A percentile compares a stretch with the other conserved stretches of the same genome.
Evolutionary conservation across 2,329 filamentous ascomycete genomes (phyloP).

Genomic region (Fusarium sp.): DNA sequence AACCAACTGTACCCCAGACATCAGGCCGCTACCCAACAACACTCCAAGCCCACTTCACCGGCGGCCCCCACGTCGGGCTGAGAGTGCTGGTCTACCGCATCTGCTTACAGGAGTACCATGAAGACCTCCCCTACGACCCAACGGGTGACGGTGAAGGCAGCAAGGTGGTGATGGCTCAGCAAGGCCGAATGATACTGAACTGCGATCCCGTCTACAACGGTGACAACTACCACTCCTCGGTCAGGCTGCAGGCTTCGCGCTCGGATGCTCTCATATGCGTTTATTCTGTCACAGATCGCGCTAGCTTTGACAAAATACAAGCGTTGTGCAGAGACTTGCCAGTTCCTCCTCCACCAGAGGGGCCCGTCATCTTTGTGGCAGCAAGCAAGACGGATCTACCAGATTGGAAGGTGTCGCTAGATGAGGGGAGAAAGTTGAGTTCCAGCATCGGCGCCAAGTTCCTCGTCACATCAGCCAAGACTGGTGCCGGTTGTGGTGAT

Average conservation of each 20-base stretch:
- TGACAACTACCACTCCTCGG: neutral
- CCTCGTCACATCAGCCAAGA: neutral
- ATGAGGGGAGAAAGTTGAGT: neutral
- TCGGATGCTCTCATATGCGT: neutral
- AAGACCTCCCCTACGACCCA: neutral
- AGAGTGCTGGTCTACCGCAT: neutral
- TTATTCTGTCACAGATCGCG: neutral
- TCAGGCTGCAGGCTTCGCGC: neutral
- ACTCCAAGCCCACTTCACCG: neutral
- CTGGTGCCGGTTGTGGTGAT: neutral
- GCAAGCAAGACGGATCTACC: neutral
- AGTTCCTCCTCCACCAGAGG: neutral
- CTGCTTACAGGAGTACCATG: neutral
- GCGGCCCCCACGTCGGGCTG: neutral
- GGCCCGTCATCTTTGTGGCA: neutral
- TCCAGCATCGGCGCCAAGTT: neutral
- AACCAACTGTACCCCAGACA: neutral
- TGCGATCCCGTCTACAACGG: neutral
- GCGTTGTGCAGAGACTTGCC: neutral
- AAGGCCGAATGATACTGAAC: neutral
- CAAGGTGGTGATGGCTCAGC: neutral
- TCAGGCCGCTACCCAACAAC: neutral
- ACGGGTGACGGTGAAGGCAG: neutral
- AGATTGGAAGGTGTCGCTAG: neutral
- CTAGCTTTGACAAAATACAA: neutral